phyloP scores from a whole-genome alignment of 2,329 filamentous ascomycete genomes.

The Bipolaris gigantea region DNA sequence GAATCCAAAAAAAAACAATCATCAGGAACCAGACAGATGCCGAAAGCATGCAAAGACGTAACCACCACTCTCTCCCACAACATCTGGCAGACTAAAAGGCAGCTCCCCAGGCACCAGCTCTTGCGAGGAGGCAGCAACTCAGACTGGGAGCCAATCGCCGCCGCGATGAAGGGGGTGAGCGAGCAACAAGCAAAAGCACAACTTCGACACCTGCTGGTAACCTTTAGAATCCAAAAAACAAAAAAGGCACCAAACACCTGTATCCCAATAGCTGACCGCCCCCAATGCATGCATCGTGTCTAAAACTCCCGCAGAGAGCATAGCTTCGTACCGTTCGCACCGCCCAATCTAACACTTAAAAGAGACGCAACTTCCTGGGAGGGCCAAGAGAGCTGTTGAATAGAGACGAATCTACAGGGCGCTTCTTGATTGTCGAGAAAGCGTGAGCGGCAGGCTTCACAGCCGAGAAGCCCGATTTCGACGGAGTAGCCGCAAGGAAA shows the following conservation, averaged over 20 bases:
- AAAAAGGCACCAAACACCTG: background rate
- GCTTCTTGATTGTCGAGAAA: slow-evolving; percentile 30
- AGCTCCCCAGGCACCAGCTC: slow-evolving; percentile 21
- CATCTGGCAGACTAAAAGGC: slow-evolving; percentile 26
- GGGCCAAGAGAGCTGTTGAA: slow-evolving; percentile 24
- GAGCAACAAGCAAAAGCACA: background rate
- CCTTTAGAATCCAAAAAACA: background rate
- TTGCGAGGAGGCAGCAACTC: slow-evolving; percentile 21
- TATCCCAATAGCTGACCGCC: background rate
- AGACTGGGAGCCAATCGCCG: slow-evolving; percentile 22
- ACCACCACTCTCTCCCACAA: background rate
- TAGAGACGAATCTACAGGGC: slow-evolving; percentile 20
- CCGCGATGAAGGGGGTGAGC: slow-evolving; percentile 10
- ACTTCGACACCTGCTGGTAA: background rate
- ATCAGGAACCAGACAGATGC: background rate
- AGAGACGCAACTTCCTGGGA: slow-evolving; percentile 32
- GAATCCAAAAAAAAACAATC: background rate
- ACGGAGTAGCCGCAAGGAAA: slow-evolving; percentile 29
- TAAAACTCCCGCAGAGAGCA: slow-evolving; percentile 5
- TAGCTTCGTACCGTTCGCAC: background rate
- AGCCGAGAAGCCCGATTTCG: slow-evolving; percentile 22
- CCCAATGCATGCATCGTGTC: slow-evolving; percentile 4
- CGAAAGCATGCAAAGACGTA: slow-evolving; percentile 3
- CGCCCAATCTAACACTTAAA: slow-evolving; percentile 9
- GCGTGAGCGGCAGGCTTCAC: slow-evolving; percentile 17